phyloP scores from a whole-genome alignment of 2,329 filamentous ascomycete genomes.

The Fusarium albidum region DNA sequence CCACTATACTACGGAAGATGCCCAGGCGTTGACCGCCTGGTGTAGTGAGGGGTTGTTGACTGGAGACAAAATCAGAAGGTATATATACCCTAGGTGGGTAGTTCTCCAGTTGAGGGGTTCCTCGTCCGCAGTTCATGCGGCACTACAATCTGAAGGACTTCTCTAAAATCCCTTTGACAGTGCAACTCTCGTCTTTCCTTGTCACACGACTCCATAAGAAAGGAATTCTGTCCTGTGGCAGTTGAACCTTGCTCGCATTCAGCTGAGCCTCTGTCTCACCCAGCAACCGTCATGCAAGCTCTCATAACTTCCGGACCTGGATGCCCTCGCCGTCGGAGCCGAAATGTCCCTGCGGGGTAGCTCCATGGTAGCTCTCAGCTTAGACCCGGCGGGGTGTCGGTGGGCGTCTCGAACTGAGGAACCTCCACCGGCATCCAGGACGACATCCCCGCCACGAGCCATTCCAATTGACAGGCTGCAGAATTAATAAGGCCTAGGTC shows the following conservation, averaged over 20 bases:
- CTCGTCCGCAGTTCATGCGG: no score
- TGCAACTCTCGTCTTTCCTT: no score
- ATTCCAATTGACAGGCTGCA: neutral
- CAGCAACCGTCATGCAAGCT: conserved; percentile 3
- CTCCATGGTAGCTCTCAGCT: neutral
- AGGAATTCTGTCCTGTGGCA: no score
- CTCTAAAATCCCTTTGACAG: no score
- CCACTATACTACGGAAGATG: conserved; percentile 19
- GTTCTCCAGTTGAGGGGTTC: no score
- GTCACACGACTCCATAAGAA: no score
- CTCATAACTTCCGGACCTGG: neutral
- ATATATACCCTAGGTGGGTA: neutral
- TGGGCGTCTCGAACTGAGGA: neutral
- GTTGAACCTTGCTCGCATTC: no score
- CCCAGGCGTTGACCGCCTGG: conserved; percentile 5
- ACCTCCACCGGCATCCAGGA: neutral
- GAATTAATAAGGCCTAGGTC: neutral
- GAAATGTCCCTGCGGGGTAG: conserved; percentile 4
- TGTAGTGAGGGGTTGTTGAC: conserved; percentile 5
- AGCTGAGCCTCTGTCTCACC: no score
- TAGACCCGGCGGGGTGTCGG: neutral
- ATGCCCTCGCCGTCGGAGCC: neutral
- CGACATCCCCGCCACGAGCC: neutral
- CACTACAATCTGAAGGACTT: no score
- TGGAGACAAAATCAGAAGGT: no score